A percentile compares a stretch with the other conserved stretches of the same genome.
Conservation (phyloP, 169 alveolate species). For the Fabrea salina region DNA sequence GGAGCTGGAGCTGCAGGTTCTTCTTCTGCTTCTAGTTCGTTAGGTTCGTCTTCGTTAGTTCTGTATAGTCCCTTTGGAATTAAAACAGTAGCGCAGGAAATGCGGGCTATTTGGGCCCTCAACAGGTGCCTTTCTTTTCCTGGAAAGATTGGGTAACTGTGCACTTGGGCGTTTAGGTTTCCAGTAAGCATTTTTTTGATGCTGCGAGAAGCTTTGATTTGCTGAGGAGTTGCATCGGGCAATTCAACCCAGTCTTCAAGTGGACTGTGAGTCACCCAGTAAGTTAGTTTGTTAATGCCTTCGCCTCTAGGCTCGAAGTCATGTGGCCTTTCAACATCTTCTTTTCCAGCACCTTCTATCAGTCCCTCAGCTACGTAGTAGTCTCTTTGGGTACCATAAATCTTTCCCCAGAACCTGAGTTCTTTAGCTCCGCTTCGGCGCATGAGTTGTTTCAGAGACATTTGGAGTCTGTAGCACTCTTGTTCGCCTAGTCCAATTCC, state of each 20-base stretch:
- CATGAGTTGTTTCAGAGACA: slow-evolving; percentile 62
- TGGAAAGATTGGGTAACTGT: slow-evolving; percentile 78
- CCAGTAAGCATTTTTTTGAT: slow-evolving; percentile 81
- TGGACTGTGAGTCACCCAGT: slow-evolving; percentile 73
- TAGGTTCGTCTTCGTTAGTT: slow-evolving; percentile 62
- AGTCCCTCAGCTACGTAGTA: slow-evolving; percentile 78
- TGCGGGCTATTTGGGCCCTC: slow-evolving; percentile 77
- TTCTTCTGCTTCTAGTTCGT: slow-evolving; percentile 64
- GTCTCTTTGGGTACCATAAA: slow-evolving; percentile 64
- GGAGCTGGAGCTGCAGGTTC: slow-evolving; percentile 51
- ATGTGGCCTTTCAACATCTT: slow-evolving; percentile 52
- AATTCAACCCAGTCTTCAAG: slow-evolving; percentile 79
- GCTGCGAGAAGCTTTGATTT: slow-evolving; percentile 65
- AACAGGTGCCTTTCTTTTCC: slow-evolving; percentile 82
- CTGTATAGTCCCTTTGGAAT: slow-evolving; percentile 72
- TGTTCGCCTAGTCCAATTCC: slow-evolving; percentile 80
- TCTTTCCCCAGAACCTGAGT: slow-evolving; percentile 78
- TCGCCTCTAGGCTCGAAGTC: slow-evolving; percentile 77
- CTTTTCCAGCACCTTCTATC: slow-evolving; percentile 33
- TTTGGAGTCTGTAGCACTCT: slow-evolving; percentile 57
- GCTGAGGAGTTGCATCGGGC: slow-evolving; percentile 74
- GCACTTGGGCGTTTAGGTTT: slow-evolving; percentile 64
- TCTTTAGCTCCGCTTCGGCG: slow-evolving; percentile 47
- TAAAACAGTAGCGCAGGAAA: slow-evolving; percentile 67
- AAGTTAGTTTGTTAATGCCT: slow-evolving; percentile 72